A percentile compares a stretch with the other conserved stretches of the same genome.
Evolutionary conservation across 345 rosid genomes (phyloP).

Genomic region (Citrus mangshanensis): DNA sequence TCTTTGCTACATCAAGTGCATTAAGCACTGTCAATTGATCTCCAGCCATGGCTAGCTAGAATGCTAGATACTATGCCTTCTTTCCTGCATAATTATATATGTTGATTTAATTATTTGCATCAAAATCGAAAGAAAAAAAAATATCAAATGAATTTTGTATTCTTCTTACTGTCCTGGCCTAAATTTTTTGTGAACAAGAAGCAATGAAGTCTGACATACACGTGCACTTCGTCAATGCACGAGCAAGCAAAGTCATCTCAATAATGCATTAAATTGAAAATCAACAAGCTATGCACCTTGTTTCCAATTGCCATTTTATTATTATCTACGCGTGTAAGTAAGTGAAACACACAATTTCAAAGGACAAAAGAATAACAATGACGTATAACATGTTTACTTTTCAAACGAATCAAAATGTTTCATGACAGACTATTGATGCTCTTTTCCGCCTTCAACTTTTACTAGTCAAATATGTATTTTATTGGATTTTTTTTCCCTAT

Average conservation of each 20-base stretch:
- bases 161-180: neutral
- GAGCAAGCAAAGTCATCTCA: neutral
- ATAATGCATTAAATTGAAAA: neutral
- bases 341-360: neutral
- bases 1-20: slow-evolving; percentile 60
- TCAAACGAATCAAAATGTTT: neutral
- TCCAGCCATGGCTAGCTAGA: slow-evolving; percentile 32
- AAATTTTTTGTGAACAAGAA: neutral
- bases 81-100: neutral
- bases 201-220: neutral
- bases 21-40: slow-evolving; percentile 44
- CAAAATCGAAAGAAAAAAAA: neutral
- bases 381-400: neutral
- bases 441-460: too few relatives aligned
- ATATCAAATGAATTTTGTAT: neutral
- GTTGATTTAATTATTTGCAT: neutral
- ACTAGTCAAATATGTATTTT: neutral
- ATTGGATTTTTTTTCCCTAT: too few relatives aligned
- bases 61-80: neutral
- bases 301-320: neutral
- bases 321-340: neutral
- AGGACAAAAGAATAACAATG: neutral
- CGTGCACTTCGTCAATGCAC: neutral
- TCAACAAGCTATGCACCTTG: neutral
- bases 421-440: neutral